phyloP scores from a whole-genome alignment of 257 asterid species.

The Apocynum venetum region DNA sequence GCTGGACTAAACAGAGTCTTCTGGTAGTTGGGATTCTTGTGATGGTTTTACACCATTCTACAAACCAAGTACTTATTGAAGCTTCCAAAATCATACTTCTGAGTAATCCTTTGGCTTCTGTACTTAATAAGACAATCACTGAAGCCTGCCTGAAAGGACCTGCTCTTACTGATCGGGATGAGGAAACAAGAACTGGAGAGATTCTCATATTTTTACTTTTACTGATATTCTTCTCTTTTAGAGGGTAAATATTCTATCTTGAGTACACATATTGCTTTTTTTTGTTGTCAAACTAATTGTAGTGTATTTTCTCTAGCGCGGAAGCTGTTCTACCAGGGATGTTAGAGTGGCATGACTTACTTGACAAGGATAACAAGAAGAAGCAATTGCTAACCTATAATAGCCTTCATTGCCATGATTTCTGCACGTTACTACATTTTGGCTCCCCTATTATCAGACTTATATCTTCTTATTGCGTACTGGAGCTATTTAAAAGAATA shows the following conservation, averaged over 20 bases:
- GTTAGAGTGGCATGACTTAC: conserved; percentile 38
- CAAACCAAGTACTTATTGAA: conserved; percentile 51
- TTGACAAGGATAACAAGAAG: conserved; percentile 31
- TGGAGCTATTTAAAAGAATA: conserved; percentile 57
- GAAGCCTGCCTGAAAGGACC: conserved; percentile 77
- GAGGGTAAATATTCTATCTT: conserved; percentile 45
- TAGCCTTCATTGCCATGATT: conserved; percentile 61
- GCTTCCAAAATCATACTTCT: conserved; percentile 67
- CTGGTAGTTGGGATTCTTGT: conserved; percentile 48
- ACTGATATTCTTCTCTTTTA: conserved; percentile 62
- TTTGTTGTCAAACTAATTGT: conserved; percentile 21
- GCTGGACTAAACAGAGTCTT: conserved; percentile 60
- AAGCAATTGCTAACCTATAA: conserved; percentile 41
- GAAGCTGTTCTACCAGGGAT: conserved; percentile 60
- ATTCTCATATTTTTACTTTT: conserved; percentile 55
- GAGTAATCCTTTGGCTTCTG: conserved; percentile 51
- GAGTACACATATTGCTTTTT: not conserved
- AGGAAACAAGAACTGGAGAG: conserved; percentile 57
- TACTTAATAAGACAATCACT: conserved; percentile 37
- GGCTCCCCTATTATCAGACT: conserved; percentile 66
- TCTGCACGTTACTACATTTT: conserved; percentile 82
- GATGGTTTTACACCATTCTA: conserved; percentile 76
- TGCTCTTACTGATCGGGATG: conserved; percentile 66
- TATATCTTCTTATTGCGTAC: conserved; percentile 64
- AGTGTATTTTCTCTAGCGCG: conserved; percentile 37